phyloP scores from a whole-genome alignment of 2,329 filamentous ascomycete genomes.

The Fusarium sororula region DNA sequence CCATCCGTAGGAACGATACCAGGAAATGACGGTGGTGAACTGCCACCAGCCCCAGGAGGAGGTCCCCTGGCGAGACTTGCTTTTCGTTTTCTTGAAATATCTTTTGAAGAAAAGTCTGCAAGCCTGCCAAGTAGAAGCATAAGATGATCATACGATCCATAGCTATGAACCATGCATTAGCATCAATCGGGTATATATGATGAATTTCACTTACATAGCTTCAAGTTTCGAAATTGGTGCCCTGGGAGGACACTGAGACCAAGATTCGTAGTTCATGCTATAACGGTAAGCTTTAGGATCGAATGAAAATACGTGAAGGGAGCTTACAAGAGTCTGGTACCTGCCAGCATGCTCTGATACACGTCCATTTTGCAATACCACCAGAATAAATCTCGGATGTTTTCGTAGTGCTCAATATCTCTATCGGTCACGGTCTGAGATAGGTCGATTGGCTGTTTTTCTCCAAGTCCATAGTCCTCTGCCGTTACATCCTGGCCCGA shows the following conservation, averaged over 20 bases:
- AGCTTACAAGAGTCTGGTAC: constrained; percentile 83
- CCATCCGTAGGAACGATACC: constrained; percentile 65
- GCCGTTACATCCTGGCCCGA: constrained; percentile 52
- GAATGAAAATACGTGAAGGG: no score
- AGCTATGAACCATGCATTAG: constrained; percentile 60
- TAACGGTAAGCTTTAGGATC: constrained; percentile 27
- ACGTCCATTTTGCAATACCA: constrained; percentile 96
- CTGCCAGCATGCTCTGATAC: constrained; percentile 89
- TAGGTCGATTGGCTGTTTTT: constrained; percentile 42
- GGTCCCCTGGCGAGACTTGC: constrained; percentile 53
- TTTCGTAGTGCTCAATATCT: constrained; percentile 83
- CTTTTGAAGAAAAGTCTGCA: constrained; percentile 79
- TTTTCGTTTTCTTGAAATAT: constrained; percentile 80
- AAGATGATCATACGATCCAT: constrained; percentile 89
- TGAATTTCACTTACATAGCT: constrained; percentile 65
- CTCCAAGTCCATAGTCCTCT: constrained; percentile 50
- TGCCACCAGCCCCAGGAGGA: constrained; percentile 39
- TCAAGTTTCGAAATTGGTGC: constrained; percentile 80
- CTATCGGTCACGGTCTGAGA: constrained; percentile 53
- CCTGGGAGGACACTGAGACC: constrained; percentile 89
- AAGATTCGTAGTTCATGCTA: constrained; percentile 81
- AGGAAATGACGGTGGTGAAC: constrained; percentile 57
- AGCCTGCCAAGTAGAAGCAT: constrained; percentile 83
- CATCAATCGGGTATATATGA: no score
- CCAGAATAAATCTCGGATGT: constrained; percentile 89